These are phyloP conservation scores for Phialocephala subalpina DNA, from an alignment of 2,329 filamentous ascomycete species.

Conservation along the genomic window DNA sequence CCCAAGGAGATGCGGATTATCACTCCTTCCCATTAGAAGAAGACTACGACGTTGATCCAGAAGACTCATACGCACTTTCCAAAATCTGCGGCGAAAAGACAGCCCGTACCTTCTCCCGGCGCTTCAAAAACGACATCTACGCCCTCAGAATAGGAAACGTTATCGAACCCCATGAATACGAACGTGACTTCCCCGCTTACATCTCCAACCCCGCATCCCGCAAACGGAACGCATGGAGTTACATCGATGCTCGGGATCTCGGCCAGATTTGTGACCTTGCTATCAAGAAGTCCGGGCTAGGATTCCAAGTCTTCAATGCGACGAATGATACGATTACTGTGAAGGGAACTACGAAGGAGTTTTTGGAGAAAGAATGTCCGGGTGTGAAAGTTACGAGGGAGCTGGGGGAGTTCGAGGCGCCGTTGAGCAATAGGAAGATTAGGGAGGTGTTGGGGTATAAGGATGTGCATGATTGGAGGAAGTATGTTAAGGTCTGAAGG, in stretches of 20 bases:
- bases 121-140: conserved; percentile 67
- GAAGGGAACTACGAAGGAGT: conserved; percentile 56
- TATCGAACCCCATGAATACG: conserved; percentile 68
- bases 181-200: conserved; percentile 58
- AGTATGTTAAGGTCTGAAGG: conserved; percentile 29
- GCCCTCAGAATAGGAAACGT: conserved; percentile 67
- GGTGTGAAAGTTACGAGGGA: conserved; percentile 59
- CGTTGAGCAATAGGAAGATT: conserved; percentile 67
- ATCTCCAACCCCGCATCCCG: conserved; percentile 58
- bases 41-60: conserved; percentile 56
- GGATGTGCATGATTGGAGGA: conserved; percentile 63
- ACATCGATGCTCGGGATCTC: conserved; percentile 68
- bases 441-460: conserved; percentile 64
- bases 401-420: conserved; percentile 66
- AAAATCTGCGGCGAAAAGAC: conserved; percentile 67
- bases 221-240: conserved; percentile 67
- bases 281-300: conserved; percentile 60
- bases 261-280: conserved; percentile 66
- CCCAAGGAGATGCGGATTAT: conserved; percentile 63
- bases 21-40: conserved; percentile 66
- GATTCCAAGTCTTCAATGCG: conserved; percentile 71
- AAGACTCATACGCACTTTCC: conserved; percentile 66
- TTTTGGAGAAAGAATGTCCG: conserved; percentile 58
- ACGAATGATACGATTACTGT: conserved; percentile 69
- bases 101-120: conserved; percentile 60